Conservation (phyloP, 2,329 filamentous ascomycete species). For the Ophiostoma sp. region DNA sequence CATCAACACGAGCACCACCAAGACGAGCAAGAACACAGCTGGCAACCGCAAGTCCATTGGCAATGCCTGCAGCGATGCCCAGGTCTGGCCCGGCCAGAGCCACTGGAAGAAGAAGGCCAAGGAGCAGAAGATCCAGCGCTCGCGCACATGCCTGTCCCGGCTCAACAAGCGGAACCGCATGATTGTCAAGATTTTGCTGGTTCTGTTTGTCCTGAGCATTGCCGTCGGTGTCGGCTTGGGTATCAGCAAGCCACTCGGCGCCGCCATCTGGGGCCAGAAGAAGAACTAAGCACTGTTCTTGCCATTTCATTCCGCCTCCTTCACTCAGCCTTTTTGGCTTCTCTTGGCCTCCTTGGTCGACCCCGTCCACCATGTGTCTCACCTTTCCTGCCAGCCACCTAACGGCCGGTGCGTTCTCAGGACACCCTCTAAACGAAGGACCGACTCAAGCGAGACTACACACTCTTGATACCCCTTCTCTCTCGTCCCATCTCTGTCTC, state of each 20-base stretch:
- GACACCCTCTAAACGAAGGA: too few species aligned
- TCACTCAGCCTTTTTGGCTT: not conserved
- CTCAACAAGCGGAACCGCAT: slow-evolving; percentile 52
- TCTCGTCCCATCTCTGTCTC: not conserved
- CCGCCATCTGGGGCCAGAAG: slow-evolving; percentile 47
- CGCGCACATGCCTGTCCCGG: slow-evolving; percentile 49
- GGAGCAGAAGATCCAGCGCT: slow-evolving; percentile 48
- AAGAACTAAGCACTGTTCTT: not conserved
- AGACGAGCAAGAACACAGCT: slow-evolving; percentile 19
- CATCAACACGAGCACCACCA: slow-evolving; percentile 33
- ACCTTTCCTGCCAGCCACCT: too few species aligned
- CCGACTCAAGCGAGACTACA: not conserved
- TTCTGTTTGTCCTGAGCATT: slow-evolving; percentile 47
- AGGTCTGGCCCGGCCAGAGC: slow-evolving; percentile 55
- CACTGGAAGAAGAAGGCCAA: slow-evolving; percentile 57
- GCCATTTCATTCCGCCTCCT: not conserved
- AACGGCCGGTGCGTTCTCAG: too few species aligned
- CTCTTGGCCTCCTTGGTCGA: too few species aligned
- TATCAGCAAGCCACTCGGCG: slow-evolving; percentile 55
- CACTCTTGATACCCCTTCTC: not conserved
- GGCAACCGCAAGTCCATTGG: not conserved
- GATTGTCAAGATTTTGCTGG: slow-evolving; percentile 49
- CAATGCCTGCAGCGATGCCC: slow-evolving; percentile 40
- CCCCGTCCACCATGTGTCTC: too few species aligned
- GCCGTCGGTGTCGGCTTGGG: slow-evolving; percentile 55